A percentile compares a stretch with the other conserved stretches of the same genome.
These are phyloP conservation scores for Turritis glabra DNA, from an alignment of 345 rosid species.

Conservation along the genomic window DNA sequence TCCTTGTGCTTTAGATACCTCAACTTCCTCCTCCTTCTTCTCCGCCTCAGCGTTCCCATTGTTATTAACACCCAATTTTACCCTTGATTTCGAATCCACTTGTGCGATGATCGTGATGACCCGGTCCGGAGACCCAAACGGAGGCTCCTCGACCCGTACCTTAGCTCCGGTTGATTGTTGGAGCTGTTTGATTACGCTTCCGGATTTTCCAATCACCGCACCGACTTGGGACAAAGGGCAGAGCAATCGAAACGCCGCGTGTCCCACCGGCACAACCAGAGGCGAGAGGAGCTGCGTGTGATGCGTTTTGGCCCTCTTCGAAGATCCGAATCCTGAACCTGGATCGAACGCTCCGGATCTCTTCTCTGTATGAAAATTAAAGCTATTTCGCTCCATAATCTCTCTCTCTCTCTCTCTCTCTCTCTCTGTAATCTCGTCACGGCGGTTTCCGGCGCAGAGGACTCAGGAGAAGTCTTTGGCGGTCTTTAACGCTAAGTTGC, in stretches of 20 bases:
- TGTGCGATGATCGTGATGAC: slow-evolving; percentile 61
- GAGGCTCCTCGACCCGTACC: slow-evolving; percentile 82
- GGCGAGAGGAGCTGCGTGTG: slow-evolving; percentile 41
- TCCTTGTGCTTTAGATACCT: slow-evolving; percentile 79
- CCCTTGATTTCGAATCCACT: slow-evolving; percentile 31
- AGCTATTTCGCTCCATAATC: slow-evolving; percentile 32
- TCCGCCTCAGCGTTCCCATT: slow-evolving; percentile 2
- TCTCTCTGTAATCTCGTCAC: slow-evolving; percentile 1
- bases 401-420: slow-evolving; percentile 13
- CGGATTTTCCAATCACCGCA: slow-evolving; percentile 86
- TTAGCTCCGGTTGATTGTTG: slow-evolving; percentile 72
- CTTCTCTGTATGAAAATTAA: slow-evolving; percentile 20
- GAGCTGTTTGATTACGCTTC: slow-evolving; percentile 73
- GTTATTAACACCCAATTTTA: slow-evolving; percentile 21
- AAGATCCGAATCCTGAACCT: slow-evolving; percentile 41
- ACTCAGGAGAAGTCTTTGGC: not conserved
- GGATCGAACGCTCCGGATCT: slow-evolving; percentile 41
- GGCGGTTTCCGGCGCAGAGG: slow-evolving; percentile 24
- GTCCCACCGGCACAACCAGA: slow-evolving; percentile 50
- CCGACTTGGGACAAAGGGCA: slow-evolving; percentile 74
- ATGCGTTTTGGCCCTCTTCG: slow-evolving; percentile 59
- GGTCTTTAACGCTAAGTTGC: slow-evolving; percentile 15
- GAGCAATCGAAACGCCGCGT: slow-evolving; percentile 69
- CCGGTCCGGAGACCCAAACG: slow-evolving; percentile 61
- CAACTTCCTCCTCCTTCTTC: slow-evolving; percentile 45